Evolutionary conservation across 1,139 yeast species (phyloP).

Genomic region (Yamadazyma spencermartinsiae): DNA sequence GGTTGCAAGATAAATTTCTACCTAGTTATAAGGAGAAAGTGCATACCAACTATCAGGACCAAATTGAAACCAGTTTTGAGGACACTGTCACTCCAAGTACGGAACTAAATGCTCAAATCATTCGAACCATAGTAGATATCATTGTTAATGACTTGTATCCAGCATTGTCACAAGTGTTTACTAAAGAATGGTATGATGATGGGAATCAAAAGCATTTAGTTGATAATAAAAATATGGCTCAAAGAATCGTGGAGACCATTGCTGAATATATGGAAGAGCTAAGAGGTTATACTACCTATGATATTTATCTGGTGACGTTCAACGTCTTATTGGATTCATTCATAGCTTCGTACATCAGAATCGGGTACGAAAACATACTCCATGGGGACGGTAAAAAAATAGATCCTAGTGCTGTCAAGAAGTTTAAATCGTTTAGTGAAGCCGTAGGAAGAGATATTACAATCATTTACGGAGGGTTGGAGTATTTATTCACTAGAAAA

Average conservation of each 20-base stretch:
- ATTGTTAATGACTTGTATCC: conserved; percentile 67
- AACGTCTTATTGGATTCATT: conserved; percentile 43
- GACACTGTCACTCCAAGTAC: conserved; percentile 74
- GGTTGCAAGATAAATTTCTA: conserved; percentile 73
- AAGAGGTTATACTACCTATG: conserved; percentile 47
- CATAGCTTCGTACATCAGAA: conserved; percentile 45
- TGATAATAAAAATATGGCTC: conserved; percentile 46
- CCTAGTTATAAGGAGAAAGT: conserved; percentile 66
- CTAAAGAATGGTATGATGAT: conserved; percentile 48
- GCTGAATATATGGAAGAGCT: conserved; percentile 73
- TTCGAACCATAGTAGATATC: conserved; percentile 62
- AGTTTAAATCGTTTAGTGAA: conserved; percentile 41
- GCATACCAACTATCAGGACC: conserved; percentile 58
- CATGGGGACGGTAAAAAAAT: conserved; percentile 56
- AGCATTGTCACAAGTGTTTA: conserved; percentile 41
- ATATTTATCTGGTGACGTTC: conserved; percentile 47
- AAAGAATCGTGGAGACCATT: conserved; percentile 69
- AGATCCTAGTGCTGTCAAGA: conserved; percentile 55
- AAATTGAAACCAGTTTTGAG: conserved; percentile 59
- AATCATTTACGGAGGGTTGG: conserved; percentile 61
- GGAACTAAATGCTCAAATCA: conserved; percentile 69
- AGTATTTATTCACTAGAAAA: conserved; percentile 47
- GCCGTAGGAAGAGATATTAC: conserved; percentile 62
- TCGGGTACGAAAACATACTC: conserved; percentile 46
- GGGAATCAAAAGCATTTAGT: conserved; percentile 34